A percentile compares a stretch with the other conserved stretches of the same genome.
Evolutionary conservation across 106 monocot species (phyloP).

Genomic region (Dioscorea dumetorum): DNA sequence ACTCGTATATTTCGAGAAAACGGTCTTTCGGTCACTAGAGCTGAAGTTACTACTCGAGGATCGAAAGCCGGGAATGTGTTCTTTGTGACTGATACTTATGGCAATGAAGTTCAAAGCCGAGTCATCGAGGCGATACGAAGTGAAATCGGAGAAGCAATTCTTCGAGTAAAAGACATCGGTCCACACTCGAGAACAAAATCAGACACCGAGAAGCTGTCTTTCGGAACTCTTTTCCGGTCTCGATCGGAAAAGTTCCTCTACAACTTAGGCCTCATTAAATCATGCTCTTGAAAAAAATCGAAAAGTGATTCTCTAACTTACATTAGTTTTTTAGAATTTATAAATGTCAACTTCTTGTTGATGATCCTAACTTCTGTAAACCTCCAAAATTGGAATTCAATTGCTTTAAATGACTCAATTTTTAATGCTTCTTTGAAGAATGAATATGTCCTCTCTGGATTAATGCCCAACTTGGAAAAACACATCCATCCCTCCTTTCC

Average conservation of each 20-base stretch:
- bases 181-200: conserved; percentile 19
- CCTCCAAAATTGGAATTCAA: no score
- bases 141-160: conserved; percentile 58
- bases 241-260: conserved; percentile 70
- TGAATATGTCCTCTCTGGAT: no score
- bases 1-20: conserved; percentile 89
- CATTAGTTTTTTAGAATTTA: no score
- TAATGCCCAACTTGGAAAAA: no score
- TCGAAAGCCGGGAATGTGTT: conserved; percentile 71
- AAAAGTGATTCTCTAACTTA: no score
- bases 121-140: conserved; percentile 62
- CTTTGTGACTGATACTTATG: conserved; percentile 74
- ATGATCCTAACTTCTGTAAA: no score
- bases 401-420: no score
- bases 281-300: conserved; percentile 37
- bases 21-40: conserved; percentile 59
- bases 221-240: conserved; percentile 71
- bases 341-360: no score
- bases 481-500: no score
- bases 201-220: conserved; percentile 44
- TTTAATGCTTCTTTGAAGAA: no score
- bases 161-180: conserved; percentile 57
- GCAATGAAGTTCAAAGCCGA: conserved; percentile 37
- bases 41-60: conserved; percentile 69
- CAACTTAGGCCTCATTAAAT: conserved; percentile 72